These are phyloP conservation scores for Petunia hybrid DNA, from an alignment of 305 asterid genomes.

Conservation along the genomic window DNA sequence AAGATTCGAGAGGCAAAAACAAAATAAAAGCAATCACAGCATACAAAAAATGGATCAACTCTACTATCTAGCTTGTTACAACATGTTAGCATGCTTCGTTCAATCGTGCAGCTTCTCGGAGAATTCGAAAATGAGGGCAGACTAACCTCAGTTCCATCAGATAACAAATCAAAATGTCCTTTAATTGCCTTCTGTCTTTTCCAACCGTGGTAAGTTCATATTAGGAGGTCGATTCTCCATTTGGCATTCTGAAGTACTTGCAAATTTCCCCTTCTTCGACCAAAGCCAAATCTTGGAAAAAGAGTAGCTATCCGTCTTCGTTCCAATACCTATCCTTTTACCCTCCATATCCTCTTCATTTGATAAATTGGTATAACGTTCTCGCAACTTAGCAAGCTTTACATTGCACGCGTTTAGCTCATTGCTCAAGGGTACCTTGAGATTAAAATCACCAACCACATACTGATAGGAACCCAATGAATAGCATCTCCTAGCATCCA, in stretches of 20 bases:
- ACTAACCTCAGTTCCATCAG: slow-evolving; percentile 10
- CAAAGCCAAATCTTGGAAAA: slow-evolving; percentile 98
- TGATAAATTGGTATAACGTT: slow-evolving; percentile 37
- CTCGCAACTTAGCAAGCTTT: slow-evolving; percentile 42
- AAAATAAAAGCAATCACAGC: slow-evolving; percentile 4
- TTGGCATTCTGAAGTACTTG: slow-evolving; percentile 59
- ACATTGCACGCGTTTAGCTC: slow-evolving; percentile 39
- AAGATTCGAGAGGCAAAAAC: not conserved
- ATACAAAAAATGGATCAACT: not conserved
- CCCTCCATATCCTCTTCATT: slow-evolving; percentile 58
- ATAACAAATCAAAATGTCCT: slow-evolving; percentile 2
- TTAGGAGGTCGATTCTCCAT: slow-evolving; percentile 49
- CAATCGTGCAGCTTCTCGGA: not conserved
- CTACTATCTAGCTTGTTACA: slow-evolving; percentile 8
- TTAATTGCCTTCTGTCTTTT: slow-evolving; percentile 49
- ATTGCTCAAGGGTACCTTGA: slow-evolving; percentile 70
- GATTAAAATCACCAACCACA: slow-evolving; percentile 78
- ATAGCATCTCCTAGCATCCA: slow-evolving; percentile 92
- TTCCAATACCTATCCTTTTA: slow-evolving; percentile 76
- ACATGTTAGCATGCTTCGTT: not conserved
- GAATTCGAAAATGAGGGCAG: not conserved
- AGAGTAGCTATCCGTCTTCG: slow-evolving; percentile 90
- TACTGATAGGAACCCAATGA: slow-evolving; percentile 98
- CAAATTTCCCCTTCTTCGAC: slow-evolving; percentile 82
- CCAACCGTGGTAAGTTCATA: slow-evolving; percentile 65